Conservation (phyloP, 2,329 filamentous ascomycete species). For the Fusarium mundagurra region DNA sequence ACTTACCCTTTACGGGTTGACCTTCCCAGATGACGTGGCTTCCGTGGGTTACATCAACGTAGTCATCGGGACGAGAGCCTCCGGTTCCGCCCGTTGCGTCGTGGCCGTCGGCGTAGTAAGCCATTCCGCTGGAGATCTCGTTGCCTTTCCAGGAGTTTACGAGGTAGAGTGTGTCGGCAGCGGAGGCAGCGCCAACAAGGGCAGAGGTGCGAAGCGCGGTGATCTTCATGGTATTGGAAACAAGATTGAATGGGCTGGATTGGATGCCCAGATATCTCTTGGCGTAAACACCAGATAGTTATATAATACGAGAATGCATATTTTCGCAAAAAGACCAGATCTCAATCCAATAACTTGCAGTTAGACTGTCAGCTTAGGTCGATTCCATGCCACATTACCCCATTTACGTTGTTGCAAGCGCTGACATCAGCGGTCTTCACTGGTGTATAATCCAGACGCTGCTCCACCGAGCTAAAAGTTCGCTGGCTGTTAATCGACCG, state of each 20-base stretch:
- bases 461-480: background rate
- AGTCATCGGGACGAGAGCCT: background rate
- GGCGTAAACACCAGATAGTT: background rate
- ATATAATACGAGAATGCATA: background rate
- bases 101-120: background rate
- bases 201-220: background rate
- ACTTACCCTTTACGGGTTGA: background rate
- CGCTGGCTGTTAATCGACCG: fast-evolving
- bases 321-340: background rate
- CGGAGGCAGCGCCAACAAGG: fast-evolving
- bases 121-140: background rate
- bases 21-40: background rate
- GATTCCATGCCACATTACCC: fast-evolving
- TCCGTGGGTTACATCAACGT: background rate
- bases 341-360: fast-evolving
- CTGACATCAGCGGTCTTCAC: background rate
- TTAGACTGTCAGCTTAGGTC: too few relatives aligned
- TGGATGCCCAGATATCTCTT: background rate
- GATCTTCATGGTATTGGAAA: background rate
- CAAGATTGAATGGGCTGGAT: fast-evolving
- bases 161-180: background rate
- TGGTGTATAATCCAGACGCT: background rate
- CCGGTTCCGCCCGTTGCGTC: background rate
- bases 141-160: background rate
- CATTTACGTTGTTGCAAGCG: background rate